These are phyloP conservation scores for Backusella mclennaniae DNA, from an alignment of 192 early-diverging fungal species.

Conservation along the genomic window DNA sequence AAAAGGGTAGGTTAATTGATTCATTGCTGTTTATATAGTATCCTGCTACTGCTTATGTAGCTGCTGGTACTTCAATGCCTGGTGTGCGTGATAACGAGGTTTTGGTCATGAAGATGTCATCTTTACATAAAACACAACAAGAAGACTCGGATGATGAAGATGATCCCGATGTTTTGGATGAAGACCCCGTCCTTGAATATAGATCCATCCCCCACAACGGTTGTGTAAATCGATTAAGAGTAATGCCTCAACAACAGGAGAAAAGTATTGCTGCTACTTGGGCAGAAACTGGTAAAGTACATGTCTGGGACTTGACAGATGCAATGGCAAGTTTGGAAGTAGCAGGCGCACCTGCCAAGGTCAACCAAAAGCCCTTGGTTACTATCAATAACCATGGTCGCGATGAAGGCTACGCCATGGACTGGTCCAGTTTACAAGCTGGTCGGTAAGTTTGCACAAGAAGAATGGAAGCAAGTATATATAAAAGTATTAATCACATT, in stretches of 20 bases:
- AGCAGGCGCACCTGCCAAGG: constrained; percentile 68
- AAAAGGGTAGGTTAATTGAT: not conserved
- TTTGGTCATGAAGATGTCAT: constrained; percentile 94
- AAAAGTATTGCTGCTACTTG: constrained; percentile 85
- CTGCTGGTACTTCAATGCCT: constrained; percentile 93
- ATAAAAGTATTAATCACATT: not conserved
- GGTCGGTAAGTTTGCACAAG: constrained; percentile 40
- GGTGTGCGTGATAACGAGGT: constrained; percentile 83
- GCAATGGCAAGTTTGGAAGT: constrained; percentile 75
- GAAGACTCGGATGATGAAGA: constrained; percentile 77
- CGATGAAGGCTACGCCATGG: constrained; percentile 94
- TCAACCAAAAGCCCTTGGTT: constrained; percentile 69
- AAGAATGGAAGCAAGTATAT: not conserved
- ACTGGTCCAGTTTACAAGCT: constrained; percentile 77
- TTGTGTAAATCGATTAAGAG: constrained; percentile 60
- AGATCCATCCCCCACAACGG: constrained; percentile 81
- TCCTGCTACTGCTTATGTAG: constrained; percentile 90
- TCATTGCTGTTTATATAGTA: constrained; percentile 47
- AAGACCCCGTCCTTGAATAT: constrained; percentile 91
- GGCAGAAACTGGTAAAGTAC: constrained; percentile 95
- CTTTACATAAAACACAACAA: constrained; percentile 89
- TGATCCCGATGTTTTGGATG: constrained; percentile 86
- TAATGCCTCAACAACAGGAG: constrained; percentile 67
- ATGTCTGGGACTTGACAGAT: constrained; percentile 86
- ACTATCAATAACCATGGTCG: constrained; percentile 79